These are phyloP conservation scores for Cyberlindnera mycetangii DNA, from an alignment of 805 yeast genomes.

Conservation along the genomic window DNA sequence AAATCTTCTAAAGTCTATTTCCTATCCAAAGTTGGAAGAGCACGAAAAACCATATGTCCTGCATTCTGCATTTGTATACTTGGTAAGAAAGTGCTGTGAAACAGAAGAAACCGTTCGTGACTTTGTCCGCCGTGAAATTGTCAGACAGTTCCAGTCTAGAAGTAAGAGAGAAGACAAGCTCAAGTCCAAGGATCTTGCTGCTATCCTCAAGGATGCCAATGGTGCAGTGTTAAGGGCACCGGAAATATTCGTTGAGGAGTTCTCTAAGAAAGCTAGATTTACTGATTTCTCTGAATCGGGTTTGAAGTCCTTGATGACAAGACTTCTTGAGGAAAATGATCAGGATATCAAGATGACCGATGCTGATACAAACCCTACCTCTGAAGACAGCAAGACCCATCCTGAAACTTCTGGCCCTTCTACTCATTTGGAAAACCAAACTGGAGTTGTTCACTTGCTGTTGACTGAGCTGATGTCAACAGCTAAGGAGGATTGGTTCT, in stretches of 20 bases:
- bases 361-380: conserved; percentile 9
- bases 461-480: conserved; percentile 62
- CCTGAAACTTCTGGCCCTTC: conserved; percentile 8
- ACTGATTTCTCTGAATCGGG: conserved; percentile 41
- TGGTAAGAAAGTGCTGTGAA: conserved; percentile 73
- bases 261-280: conserved; percentile 41
- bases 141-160: conserved; percentile 38
- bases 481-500: conserved; percentile 38
- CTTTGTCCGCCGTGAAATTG: conserved; percentile 50
- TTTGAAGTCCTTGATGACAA: conserved; percentile 26
- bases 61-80: conserved; percentile 47
- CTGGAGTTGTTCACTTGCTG: conserved; percentile 64
- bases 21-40: conserved; percentile 29
- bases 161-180: conserved; percentile 28
- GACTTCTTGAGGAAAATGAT: conserved; percentile 18
- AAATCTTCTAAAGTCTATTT: conserved; percentile 44
- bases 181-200: conserved; percentile 42
- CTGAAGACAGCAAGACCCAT: not conserved
- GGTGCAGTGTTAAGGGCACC: conserved; percentile 48
- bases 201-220: conserved; percentile 48
- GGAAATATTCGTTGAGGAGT: conserved; percentile 41
- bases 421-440: conserved; percentile 25
- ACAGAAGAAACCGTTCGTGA: conserved; percentile 45
- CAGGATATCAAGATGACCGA: conserved; percentile 25
- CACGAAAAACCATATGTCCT: conserved; percentile 38